A percentile compares a stretch with the other conserved stretches of the same genome.
Conservation (phyloP, 1,284 basidiomycete genomes). For the Waitea zeae region DNA sequence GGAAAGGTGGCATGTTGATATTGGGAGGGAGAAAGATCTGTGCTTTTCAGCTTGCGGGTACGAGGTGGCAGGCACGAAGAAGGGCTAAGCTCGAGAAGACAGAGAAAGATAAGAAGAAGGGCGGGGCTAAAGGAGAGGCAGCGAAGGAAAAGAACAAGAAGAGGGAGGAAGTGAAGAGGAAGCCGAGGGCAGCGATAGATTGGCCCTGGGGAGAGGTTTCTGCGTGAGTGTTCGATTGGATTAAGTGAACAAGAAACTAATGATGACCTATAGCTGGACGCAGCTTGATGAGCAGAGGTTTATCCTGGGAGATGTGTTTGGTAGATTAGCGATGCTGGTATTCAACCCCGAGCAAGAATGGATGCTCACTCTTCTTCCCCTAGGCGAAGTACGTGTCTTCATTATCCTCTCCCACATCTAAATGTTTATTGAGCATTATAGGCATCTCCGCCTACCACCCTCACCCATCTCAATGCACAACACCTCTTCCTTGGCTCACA, state of each 20-base stretch:
- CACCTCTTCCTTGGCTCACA: slow-evolving; percentile 75
- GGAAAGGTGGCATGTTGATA: slow-evolving; percentile 49
- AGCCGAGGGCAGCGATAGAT: slow-evolving; percentile 26
- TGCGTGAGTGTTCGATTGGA: slow-evolving; percentile 23
- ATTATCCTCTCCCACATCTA: slow-evolving; percentile 2
- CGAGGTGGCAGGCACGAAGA: slow-evolving; percentile 33
- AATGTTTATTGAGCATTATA: slow-evolving; percentile 13
- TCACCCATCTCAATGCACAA: slow-evolving; percentile 65
- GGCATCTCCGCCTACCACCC: slow-evolving; percentile 59
- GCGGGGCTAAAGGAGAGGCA: slow-evolving; percentile 19
- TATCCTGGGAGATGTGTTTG: slow-evolving; percentile 67
- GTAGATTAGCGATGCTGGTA: slow-evolving; percentile 50
- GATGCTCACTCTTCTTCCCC: slow-evolving; percentile 40
- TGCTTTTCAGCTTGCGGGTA: slow-evolving; percentile 38
- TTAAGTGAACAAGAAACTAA: slow-evolving; percentile 4
- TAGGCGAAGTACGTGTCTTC: slow-evolving; percentile 51
- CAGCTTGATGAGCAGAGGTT: slow-evolving; percentile 18
- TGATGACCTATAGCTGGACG: slow-evolving; percentile 23
- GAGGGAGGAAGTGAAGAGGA: slow-evolving; percentile 31
- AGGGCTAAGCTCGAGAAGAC: slow-evolving; percentile 16
- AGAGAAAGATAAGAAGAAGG: slow-evolving; percentile 26
- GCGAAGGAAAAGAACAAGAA: slow-evolving; percentile 35
- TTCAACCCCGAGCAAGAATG: slow-evolving; percentile 26
- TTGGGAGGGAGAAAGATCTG: slow-evolving; percentile 45
- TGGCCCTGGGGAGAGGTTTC: slow-evolving; percentile 62